Conservation (phyloP, 164 flowering plant species). For the Vitis labrusca region DNA sequence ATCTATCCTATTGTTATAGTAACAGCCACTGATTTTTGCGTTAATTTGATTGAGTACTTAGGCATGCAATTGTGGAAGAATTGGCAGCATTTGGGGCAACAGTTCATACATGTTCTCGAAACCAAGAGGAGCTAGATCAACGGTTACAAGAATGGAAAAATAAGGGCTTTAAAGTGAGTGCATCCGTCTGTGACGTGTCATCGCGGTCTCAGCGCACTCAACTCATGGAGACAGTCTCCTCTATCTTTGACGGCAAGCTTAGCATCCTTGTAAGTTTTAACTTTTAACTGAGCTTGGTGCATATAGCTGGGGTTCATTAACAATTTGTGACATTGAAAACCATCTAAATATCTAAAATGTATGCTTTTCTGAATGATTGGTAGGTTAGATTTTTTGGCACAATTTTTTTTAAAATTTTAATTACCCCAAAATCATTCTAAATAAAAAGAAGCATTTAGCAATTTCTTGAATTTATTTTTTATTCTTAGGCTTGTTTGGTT, state of each 20-base stretch:
- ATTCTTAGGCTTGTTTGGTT: too few relatives aligned
- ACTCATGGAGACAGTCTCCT: slow-evolving; percentile 45
- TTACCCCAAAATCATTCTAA: too few relatives aligned
- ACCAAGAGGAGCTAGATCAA: slow-evolving; percentile 30
- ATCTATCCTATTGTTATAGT: not conserved
- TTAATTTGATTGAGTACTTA: slow-evolving; percentile 4
- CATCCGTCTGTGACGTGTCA: slow-evolving; percentile 51
- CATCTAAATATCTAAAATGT: too few relatives aligned
- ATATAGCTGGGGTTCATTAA: too few relatives aligned
- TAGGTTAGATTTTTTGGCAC: too few relatives aligned
- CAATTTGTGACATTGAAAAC: too few relatives aligned
- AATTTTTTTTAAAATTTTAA: too few relatives aligned
- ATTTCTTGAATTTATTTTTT: too few relatives aligned
- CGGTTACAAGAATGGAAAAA: slow-evolving; percentile 38
- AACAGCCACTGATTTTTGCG: not conserved
- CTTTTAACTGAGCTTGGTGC: not conserved
- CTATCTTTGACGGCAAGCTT: slow-evolving; percentile 48
- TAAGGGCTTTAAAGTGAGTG: slow-evolving; percentile 47
- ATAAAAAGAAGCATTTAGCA: too few relatives aligned
- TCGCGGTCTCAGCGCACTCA: slow-evolving; percentile 30
- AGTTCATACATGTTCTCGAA: slow-evolving; percentile 53
- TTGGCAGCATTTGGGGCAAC: slow-evolving; percentile 48
- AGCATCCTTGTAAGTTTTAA: slow-evolving; percentile 54
- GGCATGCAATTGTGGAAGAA: slow-evolving; percentile 60
- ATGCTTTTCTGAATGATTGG: too few relatives aligned